phyloP scores from a whole-genome alignment of 2,329 filamentous ascomycete species.

The Aureobasidium lini region DNA sequence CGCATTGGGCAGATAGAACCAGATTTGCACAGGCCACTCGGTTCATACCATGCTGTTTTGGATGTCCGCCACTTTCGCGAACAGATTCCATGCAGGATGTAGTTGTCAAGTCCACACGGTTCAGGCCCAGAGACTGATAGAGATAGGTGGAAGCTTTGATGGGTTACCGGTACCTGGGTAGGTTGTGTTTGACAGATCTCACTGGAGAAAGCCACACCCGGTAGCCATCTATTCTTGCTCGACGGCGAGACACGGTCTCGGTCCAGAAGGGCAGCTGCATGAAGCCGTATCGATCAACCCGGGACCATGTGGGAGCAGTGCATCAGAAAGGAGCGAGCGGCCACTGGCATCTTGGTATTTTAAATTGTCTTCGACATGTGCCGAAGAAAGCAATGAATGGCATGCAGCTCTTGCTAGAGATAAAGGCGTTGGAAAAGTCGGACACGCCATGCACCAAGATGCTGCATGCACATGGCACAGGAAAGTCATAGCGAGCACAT shows the following conservation, averaged over 20 bases:
- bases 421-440: neutral
- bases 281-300: constrained; percentile 4
- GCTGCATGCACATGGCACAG: neutral
- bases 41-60: neutral
- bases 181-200: constrained; percentile 7
- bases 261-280: constrained; percentile 9
- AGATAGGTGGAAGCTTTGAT: neutral
- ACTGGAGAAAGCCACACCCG: constrained; percentile 8
- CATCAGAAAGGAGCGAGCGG: neutral
- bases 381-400: neutral
- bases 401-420: neutral
- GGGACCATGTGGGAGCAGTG: neutral
- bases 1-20: neutral
- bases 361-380: neutral
- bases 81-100: neutral
- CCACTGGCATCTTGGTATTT: neutral
- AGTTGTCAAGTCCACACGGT: neutral
- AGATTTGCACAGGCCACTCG: neutral
- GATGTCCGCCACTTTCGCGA: neutral
- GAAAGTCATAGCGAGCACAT: neutral
- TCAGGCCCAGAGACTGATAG: neutral
- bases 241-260: constrained; percentile 3
- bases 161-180: constrained; percentile 11
- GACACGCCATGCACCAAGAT: neutral
- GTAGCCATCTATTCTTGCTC: constrained; percentile 5